Percentiles rank a stretch among this genome's conserved stretches.
These are phyloP conservation scores for Ensete ventricosum DNA, from an alignment of 176 grass and related monocot genomes.

Conservation along the genomic window DNA sequence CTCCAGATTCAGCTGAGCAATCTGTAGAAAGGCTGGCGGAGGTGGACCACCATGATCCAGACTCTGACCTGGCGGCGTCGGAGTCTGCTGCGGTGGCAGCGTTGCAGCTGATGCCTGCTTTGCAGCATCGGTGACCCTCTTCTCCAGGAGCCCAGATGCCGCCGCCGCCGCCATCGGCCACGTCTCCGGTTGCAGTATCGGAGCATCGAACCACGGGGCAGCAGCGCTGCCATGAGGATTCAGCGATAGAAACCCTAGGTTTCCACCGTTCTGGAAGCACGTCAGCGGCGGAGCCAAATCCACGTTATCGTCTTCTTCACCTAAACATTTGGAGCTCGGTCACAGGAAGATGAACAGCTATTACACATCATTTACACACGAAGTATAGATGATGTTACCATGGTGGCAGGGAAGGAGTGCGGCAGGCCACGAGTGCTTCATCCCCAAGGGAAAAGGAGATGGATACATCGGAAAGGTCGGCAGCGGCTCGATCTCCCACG, in stretches of 20 bases:
- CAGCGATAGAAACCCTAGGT: background rate
- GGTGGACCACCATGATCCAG: too few relatives aligned
- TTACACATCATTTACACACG: too few relatives aligned
- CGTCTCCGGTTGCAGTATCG: too few relatives aligned
- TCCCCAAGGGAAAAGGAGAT: background rate
- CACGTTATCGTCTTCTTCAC: background rate
- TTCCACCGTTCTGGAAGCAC: background rate
- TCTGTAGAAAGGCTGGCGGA: background rate
- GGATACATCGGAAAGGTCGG: slow-evolving; percentile 13
- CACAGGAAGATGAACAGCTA: too few relatives aligned
- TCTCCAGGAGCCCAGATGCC: background rate
- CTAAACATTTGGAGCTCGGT: too few relatives aligned
- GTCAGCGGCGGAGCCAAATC: background rate
- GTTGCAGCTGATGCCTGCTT: background rate
- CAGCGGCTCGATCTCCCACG: slow-evolving; percentile 10
- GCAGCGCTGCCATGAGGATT: background rate
- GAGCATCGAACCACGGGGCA: background rate
- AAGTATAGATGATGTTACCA: background rate
- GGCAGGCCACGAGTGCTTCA: slow-evolving; percentile 1
- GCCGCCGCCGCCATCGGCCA: too few relatives aligned
- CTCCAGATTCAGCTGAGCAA: background rate
- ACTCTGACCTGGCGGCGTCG: too few relatives aligned
- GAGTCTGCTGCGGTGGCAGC: too few relatives aligned
- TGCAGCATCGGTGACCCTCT: background rate
- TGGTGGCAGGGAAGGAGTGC: background rate